These are phyloP conservation scores for Colletotrichum lupini DNA, from an alignment of 2,329 filamentous ascomycete species.

Conservation along the genomic window DNA sequence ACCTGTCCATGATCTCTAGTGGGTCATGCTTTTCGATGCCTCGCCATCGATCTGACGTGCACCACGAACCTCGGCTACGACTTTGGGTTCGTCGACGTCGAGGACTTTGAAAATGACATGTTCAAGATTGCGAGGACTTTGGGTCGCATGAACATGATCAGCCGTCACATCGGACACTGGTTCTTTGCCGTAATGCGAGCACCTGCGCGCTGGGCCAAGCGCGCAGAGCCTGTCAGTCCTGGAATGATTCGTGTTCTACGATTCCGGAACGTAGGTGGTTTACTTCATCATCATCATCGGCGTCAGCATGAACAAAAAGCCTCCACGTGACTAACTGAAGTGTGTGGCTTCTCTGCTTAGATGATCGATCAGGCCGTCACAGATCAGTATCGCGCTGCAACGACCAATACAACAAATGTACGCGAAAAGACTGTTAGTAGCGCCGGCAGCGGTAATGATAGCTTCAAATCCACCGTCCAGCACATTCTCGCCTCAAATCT, in stretches of 20 bases:
- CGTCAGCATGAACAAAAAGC: no score
- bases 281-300: background rate
- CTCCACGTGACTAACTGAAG: background rate
- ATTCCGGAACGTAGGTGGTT: background rate
- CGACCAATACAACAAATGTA: background rate
- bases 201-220: background rate
- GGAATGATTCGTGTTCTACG: background rate
- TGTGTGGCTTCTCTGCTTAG: background rate
- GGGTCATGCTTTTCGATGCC: background rate
- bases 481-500: background rate
- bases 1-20: background rate
- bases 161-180: background rate
- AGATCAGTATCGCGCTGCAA: background rate
- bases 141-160: background rate
- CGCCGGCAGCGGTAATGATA: background rate
- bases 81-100: slow-evolving; percentile 1
- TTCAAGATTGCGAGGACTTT: background rate
- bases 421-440: background rate
- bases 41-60: background rate
- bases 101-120: background rate
- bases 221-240: background rate
- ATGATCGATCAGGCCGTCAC: background rate
- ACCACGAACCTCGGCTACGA: background rate
- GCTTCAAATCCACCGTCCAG: background rate
- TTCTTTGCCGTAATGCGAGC: background rate